Evolutionary conservation across 352 stramenopile genomes (phyloP).

Genomic region (Plasmopara viticola): DNA sequence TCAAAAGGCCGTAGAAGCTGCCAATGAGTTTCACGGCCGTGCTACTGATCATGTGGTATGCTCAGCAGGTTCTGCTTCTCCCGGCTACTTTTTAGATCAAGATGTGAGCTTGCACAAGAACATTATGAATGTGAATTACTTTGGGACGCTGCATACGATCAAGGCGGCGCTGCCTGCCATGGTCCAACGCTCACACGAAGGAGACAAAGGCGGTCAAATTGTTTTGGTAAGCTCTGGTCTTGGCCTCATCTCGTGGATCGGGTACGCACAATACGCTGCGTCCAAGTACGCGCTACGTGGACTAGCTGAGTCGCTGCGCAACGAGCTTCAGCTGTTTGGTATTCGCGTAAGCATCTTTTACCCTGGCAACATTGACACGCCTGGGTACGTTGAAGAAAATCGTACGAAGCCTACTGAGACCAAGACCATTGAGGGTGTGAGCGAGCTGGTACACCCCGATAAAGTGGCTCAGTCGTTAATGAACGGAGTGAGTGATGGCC

Average conservation of each 20-base stretch:
- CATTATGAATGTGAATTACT: slow-evolving; percentile 87
- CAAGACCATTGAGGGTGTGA: slow-evolving; percentile 66
- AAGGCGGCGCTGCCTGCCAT: slow-evolving; percentile 79
- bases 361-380: slow-evolving; percentile 80
- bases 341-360: slow-evolving; percentile 76
- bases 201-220: slow-evolving; percentile 51
- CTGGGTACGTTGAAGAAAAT: slow-evolving; percentile 70
- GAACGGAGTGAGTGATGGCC: slow-evolving; percentile 49
- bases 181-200: slow-evolving; percentile 53
- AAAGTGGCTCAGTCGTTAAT: slow-evolving; percentile 62
- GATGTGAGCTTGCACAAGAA: slow-evolving; percentile 63
- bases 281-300: slow-evolving; percentile 84
- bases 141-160: slow-evolving; percentile 69
- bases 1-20: slow-evolving; percentile 50
- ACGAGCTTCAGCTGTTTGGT: slow-evolving; percentile 67
- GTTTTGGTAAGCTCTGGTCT: slow-evolving; percentile 69
- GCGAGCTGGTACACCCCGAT: slow-evolving; percentile 42
- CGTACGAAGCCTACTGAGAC: slow-evolving; percentile 66
- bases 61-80: slow-evolving; percentile 47
- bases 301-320: slow-evolving; percentile 68
- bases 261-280: slow-evolving; percentile 71
- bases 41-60: slow-evolving; percentile 69
- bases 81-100: slow-evolving; percentile 74
- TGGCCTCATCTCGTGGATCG: slow-evolving; percentile 73
- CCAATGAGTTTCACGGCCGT: slow-evolving; percentile 61